A percentile compares a stretch with the other conserved stretches of the same genome.
Evolutionary conservation across 208 protist genomes (phyloP).

Genomic region (Leishmania gerbilli): DNA sequence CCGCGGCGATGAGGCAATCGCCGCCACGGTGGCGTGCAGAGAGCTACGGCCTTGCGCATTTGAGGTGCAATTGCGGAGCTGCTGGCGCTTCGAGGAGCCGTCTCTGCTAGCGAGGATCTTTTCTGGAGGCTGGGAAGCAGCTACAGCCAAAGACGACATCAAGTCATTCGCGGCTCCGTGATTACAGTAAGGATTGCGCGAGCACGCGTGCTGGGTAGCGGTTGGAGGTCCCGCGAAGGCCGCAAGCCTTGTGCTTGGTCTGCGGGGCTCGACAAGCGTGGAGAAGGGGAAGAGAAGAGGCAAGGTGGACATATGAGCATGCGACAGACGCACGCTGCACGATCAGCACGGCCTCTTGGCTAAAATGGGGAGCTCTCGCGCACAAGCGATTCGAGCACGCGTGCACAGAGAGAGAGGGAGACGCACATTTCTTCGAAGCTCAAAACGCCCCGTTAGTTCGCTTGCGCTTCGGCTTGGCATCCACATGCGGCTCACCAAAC

Average conservation of each 20-base stretch:
- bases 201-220: neutral
- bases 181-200: neutral
- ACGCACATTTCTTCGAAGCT: neutral
- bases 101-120: neutral
- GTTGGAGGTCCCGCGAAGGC: neutral
- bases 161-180: neutral
- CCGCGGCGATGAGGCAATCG: neutral
- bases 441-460: neutral
- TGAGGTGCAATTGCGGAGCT: neutral
- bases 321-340: neutral
- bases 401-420: neutral
- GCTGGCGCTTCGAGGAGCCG: neutral
- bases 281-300: neutral
- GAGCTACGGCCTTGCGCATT: neutral
- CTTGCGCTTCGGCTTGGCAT: neutral
- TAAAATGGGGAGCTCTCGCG: neutral
- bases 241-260: neutral
- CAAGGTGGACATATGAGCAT: neutral
- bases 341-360: neutral
- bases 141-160: slow-evolving; percentile 2
- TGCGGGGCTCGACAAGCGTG: neutral
- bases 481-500: neutral
- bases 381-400: neutral
- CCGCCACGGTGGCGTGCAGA: neutral
- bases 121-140: neutral